A percentile compares a stretch with the other conserved stretches of the same genome.
These are phyloP conservation scores for Aquilaria sinensis DNA, from an alignment of 345 rosid species.

Conservation along the genomic window DNA sequence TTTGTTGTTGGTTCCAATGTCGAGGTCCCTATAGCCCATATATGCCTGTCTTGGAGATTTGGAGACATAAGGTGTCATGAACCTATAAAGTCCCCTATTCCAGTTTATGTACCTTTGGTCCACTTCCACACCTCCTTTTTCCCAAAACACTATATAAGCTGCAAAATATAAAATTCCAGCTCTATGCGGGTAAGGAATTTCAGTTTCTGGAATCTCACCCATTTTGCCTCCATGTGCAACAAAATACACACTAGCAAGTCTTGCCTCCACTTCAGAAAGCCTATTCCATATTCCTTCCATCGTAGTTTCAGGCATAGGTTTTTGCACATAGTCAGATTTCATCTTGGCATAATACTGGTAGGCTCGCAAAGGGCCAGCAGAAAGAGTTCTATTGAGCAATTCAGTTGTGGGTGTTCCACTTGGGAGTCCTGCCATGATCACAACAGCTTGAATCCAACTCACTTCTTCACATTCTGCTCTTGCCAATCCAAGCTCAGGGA, in stretches of 20 bases:
- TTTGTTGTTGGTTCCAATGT: conserved; percentile 35
- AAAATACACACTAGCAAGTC: neutral
- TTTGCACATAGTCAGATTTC: conserved; percentile 22
- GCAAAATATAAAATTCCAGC: conserved; percentile 37
- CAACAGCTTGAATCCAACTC: conserved; percentile 35
- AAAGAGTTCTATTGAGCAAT: conserved; percentile 11
- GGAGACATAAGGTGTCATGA: conserved; percentile 36
- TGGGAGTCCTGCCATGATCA: conserved; percentile 18
- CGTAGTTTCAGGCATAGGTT: conserved; percentile 12
- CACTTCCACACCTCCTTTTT: conserved; percentile 10
- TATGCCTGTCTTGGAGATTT: conserved; percentile 62
- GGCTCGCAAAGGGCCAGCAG: neutral
- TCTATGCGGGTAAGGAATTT: conserved; percentile 46
- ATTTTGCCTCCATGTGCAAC: conserved; percentile 39
- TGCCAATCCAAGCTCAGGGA: conserved; percentile 40
- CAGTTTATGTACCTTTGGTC: conserved; percentile 14
- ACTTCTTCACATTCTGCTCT: conserved; percentile 39
- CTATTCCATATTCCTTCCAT: conserved; percentile 18
- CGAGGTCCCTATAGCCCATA: conserved; percentile 62
- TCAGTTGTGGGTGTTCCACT: conserved; percentile 1
- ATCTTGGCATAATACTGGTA: conserved; percentile 18
- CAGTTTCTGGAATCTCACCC: conserved; percentile 29
- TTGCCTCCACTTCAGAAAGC: conserved; percentile 13
- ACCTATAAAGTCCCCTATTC: conserved; percentile 29
- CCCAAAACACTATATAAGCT: conserved; percentile 30